These are phyloP conservation scores for Cadophora sp. DNA, from an alignment of 2,329 filamentous ascomycete genomes.

Conservation along the genomic window DNA sequence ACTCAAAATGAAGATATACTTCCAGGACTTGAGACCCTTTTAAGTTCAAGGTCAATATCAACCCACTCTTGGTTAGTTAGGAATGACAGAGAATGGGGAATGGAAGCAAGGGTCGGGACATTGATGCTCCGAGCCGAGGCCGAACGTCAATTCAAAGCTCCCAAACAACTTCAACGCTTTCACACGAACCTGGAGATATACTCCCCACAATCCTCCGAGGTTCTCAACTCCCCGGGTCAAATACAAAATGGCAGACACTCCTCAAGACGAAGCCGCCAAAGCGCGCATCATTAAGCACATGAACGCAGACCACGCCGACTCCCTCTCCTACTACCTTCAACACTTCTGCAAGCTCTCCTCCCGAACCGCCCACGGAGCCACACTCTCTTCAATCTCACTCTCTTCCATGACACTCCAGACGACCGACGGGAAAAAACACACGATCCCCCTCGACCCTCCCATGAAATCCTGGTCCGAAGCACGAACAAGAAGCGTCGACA, in stretches of 20 bases:
- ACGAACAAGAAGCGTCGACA: conserved; percentile 73
- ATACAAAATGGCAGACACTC: conserved; percentile 28
- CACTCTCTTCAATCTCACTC: conserved; percentile 70
- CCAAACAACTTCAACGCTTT: neutral
- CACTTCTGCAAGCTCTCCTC: conserved; percentile 68
- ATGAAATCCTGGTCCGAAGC: conserved; percentile 72
- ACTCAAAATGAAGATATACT: neutral
- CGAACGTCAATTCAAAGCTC: neutral
- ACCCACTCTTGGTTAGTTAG: neutral
- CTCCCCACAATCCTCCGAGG: neutral
- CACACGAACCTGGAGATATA: neutral
- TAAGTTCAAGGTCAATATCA: neutral
- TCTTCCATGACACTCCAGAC: conserved; percentile 66
- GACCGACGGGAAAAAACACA: conserved; percentile 52
- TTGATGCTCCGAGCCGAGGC: neutral
- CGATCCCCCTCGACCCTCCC: conserved; percentile 72
- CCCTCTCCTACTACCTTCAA: conserved; percentile 79
- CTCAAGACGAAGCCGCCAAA: conserved; percentile 55
- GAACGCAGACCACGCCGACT: conserved; percentile 81
- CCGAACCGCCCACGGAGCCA: conserved; percentile 60
- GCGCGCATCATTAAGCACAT: conserved; percentile 79
- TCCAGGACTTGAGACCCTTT: neutral
- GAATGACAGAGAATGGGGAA: neutral
- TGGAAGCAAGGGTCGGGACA: neutral
- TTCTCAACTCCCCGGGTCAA: neutral